Evolutionary conservation across 73 alveolate species (phyloP), one percentile per base, ranked within the genome.

Genomic region (Halteria grandinella): DNA sequence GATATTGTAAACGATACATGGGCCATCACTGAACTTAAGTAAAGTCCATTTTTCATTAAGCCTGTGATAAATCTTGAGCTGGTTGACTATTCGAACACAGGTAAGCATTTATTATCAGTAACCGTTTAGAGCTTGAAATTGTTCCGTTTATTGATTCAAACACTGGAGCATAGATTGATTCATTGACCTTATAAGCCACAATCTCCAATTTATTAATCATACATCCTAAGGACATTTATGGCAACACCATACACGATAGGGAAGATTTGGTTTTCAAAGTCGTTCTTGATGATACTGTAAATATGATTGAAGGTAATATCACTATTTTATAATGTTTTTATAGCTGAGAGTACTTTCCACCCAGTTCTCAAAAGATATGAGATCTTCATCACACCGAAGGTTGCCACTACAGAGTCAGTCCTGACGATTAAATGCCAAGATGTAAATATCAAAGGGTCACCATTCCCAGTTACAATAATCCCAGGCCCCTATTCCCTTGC

Each of bases 201-300:
- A 25, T 66, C 25, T 5, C 7, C 29, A 66, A 66, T 44, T 27
- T 10, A 6, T 18, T 66, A 4, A 43, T 66, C 17, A 66, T 66
- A 4, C 47, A 66, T 66, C 80, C 80, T 2, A 66, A 66, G 29
- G 80, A 66, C 45, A 44, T 66, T 32, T 66, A 66, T 66, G 63
- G 69, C 1, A 66, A 66, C 23, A 25, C 12, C 25, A 66, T 66
- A n/a, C 55, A 41, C 17, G 80, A 66, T n/a, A 57, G 43, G 40
- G 47, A 54, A 1, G 27, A 66, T 66, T 66, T 66, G 29, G 7
- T 44, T 25, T 66, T 66, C 29, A 23, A 41, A 36, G 80, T 40
- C 4, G 27, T 15, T n/a, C 37, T 66, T 8, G 10, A 23, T 44
- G 80, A 66, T 66, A 66, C 55, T 18, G 69, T 45, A 1, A 44